These are phyloP conservation scores for Clarireedia monteithiana DNA, from an alignment of 2,329 filamentous ascomycete genomes.

Conservation along the genomic window DNA sequence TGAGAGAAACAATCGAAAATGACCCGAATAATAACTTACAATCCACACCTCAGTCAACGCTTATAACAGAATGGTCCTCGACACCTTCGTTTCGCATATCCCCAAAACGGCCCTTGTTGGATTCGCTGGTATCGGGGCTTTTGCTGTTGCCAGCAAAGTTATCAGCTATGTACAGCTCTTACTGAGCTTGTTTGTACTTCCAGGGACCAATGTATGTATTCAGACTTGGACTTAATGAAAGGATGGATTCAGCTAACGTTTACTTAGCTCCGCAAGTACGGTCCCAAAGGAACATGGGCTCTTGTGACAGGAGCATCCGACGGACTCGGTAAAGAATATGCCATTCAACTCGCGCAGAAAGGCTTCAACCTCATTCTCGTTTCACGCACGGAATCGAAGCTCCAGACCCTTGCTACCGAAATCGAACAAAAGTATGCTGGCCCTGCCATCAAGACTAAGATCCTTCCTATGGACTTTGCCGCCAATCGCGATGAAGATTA, in stretches of 20 bases:
- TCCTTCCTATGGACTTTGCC: conserved; percentile 86
- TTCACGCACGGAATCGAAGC: conserved; percentile 90
- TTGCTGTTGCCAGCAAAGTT: conserved; percentile 49
- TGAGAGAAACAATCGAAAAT: background rate
- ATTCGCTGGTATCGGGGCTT: conserved; percentile 46
- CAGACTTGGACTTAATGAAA: background rate
- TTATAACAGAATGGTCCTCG: conserved; percentile 13
- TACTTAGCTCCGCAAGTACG: conserved; percentile 77
- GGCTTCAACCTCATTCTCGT: conserved; percentile 94
- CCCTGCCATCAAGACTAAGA: conserved; percentile 60
- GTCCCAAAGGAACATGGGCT: conserved; percentile 86
- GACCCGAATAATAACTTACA: background rate
- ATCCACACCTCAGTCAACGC: background rate
- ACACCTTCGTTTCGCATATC: conserved; percentile 14
- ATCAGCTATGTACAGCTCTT: conserved; percentile 54
- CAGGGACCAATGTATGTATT: conserved; percentile 47
- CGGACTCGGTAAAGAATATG: conserved; percentile 94
- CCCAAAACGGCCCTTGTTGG: conserved; percentile 15
- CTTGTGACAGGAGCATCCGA: conserved; percentile 93
- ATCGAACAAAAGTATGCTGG: conserved; percentile 62
- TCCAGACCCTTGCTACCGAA: conserved; percentile 67
- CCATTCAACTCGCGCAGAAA: conserved; percentile 78
- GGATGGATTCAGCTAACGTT: background rate
- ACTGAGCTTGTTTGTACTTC: conserved; percentile 60
- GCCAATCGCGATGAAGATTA: conserved; percentile 75